Conservation (phyloP, 1,284 basidiomycete genomes). For the Ganoderma sp. region DNA sequence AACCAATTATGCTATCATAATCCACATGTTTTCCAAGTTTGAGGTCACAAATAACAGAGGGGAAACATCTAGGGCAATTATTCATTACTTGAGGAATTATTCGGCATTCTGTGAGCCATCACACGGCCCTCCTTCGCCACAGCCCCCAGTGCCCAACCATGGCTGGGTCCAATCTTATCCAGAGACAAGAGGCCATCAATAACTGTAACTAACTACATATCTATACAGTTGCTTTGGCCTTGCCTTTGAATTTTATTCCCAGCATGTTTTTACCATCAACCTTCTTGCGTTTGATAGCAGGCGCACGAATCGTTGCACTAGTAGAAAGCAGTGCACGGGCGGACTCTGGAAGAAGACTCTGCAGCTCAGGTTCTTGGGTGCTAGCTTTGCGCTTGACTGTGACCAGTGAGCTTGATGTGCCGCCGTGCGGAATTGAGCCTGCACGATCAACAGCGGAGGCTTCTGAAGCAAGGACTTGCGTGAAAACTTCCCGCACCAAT, state of each 20-base stretch:
- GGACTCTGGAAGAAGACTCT: slow-evolving; percentile 76
- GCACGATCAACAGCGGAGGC: slow-evolving; percentile 34
- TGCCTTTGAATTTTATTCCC: slow-evolving; percentile 77
- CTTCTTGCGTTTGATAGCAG: slow-evolving; percentile 69
- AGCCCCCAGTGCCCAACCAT: too few relatives aligned
- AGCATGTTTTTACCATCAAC: slow-evolving; percentile 61
- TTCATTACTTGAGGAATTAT: too few relatives aligned
- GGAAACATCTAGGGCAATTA: too few relatives aligned
- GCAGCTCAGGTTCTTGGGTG: slow-evolving; percentile 69
- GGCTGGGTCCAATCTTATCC: too few relatives aligned
- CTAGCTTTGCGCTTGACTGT: slow-evolving; percentile 85
- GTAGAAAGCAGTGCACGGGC: slow-evolving; percentile 62
- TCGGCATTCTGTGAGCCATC: too few relatives aligned
- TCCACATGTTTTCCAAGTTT: too few relatives aligned
- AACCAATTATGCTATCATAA: too few relatives aligned
- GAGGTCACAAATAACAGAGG: too few relatives aligned
- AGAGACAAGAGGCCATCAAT: too few relatives aligned
- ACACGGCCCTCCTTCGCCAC: too few relatives aligned
- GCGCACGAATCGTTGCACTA: slow-evolving; percentile 46
- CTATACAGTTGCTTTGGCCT: slow-evolving; percentile 23
- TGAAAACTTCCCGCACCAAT: slow-evolving; percentile 86
- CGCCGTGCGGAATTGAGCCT: slow-evolving; percentile 28
- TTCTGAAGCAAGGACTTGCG: slow-evolving; percentile 63
- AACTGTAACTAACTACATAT: background rate
- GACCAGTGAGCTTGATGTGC: slow-evolving; percentile 49